These are phyloP conservation scores for Wilhelminamyces savonicus DNA, from an alignment of 805 yeast genomes.

Conservation along the genomic window DNA sequence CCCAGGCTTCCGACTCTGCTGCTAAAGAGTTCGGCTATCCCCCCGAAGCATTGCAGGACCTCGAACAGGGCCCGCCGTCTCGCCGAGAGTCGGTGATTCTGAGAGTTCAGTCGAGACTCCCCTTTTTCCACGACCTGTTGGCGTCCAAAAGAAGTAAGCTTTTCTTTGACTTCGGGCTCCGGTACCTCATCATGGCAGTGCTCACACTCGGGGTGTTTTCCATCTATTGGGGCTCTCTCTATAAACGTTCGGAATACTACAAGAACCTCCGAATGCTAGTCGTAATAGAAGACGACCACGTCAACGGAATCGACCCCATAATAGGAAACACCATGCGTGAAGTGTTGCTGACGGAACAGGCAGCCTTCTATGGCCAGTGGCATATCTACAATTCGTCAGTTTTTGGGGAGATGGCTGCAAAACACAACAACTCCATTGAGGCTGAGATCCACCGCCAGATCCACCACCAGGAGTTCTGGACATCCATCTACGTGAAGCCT, in stretches of 20 bases:
- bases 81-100: too few relatives aligned
- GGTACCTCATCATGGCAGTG: too few relatives aligned
- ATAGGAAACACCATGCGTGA: constrained; percentile 20
- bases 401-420: constrained; percentile 21
- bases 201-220: constrained; percentile 16
- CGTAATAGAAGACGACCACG: constrained; percentile 25
- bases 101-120: too few relatives aligned
- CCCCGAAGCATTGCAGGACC: too few relatives aligned
- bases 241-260: constrained; percentile 20
- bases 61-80: too few relatives aligned
- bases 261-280: constrained; percentile 32
- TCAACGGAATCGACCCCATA: constrained; percentile 16
- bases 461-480: constrained; percentile 58
- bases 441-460: constrained; percentile 39
- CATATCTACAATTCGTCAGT: constrained; percentile 19
- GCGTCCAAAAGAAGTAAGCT: too few relatives aligned
- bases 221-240: constrained; percentile 45
- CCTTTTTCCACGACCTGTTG: too few relatives aligned
- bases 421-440: constrained; percentile 15
- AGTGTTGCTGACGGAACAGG: constrained; percentile 9
- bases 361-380: constrained; percentile 31
- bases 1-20: too few relatives aligned
- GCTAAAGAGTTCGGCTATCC: too few relatives aligned
- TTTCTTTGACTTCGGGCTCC: too few relatives aligned
- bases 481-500: constrained; percentile 45